Base-by-base conservation (phyloP, 1,284 basidiomycete species). In the Apiotrichum porosum region DNA sequence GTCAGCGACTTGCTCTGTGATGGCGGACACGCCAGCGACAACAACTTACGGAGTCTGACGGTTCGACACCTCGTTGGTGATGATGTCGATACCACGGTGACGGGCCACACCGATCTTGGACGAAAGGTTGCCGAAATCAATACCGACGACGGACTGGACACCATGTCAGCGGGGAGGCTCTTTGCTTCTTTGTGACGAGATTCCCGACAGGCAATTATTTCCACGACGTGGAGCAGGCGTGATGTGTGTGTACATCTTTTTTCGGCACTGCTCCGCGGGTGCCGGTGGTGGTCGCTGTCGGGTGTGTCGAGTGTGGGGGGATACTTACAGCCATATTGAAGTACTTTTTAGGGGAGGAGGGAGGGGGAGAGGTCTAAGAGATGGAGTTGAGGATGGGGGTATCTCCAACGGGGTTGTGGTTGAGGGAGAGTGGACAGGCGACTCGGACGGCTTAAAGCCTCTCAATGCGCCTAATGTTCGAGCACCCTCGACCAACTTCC, bases 91-190 rank as follows among this genome's bases (percentile, higher is more conserved):
- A 66, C 90, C 90, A 66, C 88, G 81, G 75, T 88, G 85, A 74
- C 90, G 81, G 24, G 90, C 90, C 59, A 93, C 88, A 78, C 90
- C 90, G 72, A 94, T 90, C 86, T 91, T 89, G 76, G 85, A 87
- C 72, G 85, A 83, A 26, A 91, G 80, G 54, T 88, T 83, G 69
- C 90, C 90, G 71, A 93, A 81, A 79, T 94, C 90, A 63, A 93
- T 82, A 69, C 90, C 90, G 65, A 94, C 89, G 75, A 93, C 90
- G 69, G 63, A 65, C 72, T 72, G 58, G 22, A n/a, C 28, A 21
- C 24, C 14, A 19, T 14, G 22, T 22, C 21, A 15, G 14, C 23
- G 14, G 19, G 30, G 39, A 31, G 19, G 17, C 23, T 22, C 26
- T n/a, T n/a, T n/a, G n/a, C n/a, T n/a, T n/a, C n/a, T n/a, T n/a